Conservation (phyloP, 108 stramenopile genomes). For the Epithemia pelagica region DNA sequence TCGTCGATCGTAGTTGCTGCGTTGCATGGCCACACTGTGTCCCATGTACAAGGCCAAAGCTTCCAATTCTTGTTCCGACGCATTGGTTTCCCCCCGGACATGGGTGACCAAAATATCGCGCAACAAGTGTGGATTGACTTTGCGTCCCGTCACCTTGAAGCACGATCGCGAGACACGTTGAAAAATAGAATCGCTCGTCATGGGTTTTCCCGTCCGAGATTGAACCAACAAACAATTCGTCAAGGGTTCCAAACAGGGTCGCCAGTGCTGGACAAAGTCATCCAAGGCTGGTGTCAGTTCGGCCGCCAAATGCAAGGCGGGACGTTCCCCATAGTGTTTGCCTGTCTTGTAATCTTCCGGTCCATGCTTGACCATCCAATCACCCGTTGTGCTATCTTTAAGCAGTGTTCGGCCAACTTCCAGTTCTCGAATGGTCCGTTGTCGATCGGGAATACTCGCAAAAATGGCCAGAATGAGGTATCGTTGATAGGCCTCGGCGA, state of each 20-base stretch:
- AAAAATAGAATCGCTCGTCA: conserved; percentile 66
- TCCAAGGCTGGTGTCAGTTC: conserved; percentile 63
- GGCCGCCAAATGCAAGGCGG: conserved; percentile 47
- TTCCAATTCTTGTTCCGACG: conserved; percentile 77
- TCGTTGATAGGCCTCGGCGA: conserved; percentile 57
- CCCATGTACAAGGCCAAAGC: conserved; percentile 84
- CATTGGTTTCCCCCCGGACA: conserved; percentile 70
- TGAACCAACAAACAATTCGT: conserved; percentile 55
- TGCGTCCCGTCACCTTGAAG: conserved; percentile 69
- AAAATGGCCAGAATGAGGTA: conserved; percentile 77
- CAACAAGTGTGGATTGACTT: conserved; percentile 76
- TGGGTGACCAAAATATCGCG: conserved; percentile 84
- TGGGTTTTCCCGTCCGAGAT: conserved; percentile 59
- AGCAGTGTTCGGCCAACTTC: conserved; percentile 64
- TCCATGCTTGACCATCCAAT: conserved; percentile 66
- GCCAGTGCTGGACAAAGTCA: conserved; percentile 64
- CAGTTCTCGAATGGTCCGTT: conserved; percentile 76
- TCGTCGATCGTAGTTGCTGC: conserved; percentile 75
- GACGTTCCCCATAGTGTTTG: conserved; percentile 73
- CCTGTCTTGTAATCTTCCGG: conserved; percentile 84
- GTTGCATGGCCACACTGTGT: conserved; percentile 77
- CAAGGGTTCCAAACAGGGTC: conserved; percentile 47
- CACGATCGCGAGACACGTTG: conserved; percentile 65
- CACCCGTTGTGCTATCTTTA: conserved; percentile 21
- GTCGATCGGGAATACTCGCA: conserved; percentile 76